Percentiles rank a stretch among this genome's conserved stretches.
Conservation (phyloP, 179 eudicot species). For the Carnegiea gigantea region DNA sequence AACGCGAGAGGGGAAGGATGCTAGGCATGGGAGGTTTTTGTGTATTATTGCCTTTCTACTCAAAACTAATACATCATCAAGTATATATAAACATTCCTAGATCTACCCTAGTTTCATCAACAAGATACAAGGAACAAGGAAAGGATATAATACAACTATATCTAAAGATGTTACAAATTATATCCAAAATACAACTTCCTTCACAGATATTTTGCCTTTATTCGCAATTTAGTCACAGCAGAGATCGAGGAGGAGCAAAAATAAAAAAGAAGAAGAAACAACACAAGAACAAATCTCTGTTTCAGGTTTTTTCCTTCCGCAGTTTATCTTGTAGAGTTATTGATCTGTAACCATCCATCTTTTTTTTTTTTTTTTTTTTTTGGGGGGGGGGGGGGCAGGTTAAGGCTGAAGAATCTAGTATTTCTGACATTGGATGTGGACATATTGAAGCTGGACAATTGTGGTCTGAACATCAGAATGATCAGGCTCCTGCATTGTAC, state of each 20-base stretch:
- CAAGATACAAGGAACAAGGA: too few relatives aligned
- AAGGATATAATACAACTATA: too few relatives aligned
- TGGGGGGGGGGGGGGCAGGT: slow-evolving; percentile 37
- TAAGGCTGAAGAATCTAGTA: slow-evolving; percentile 31
- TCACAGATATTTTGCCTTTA: too few relatives aligned
- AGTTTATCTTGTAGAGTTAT: neutral
- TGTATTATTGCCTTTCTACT: too few relatives aligned
- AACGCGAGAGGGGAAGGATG: too few relatives aligned
- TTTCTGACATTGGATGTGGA: slow-evolving; percentile 35
- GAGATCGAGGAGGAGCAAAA: neutral
- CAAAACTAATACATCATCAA: too few relatives aligned
- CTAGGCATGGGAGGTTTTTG: too few relatives aligned
- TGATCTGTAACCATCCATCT: neutral
- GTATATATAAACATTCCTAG: too few relatives aligned
- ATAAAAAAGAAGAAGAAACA: neutral
- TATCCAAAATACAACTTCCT: too few relatives aligned
- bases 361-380: slow-evolving; percentile 6
- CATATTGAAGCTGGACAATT: slow-evolving; percentile 27
- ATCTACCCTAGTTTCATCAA: too few relatives aligned
- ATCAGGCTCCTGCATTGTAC: slow-evolving; percentile 35
- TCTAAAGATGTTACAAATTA: too few relatives aligned
- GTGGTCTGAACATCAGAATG: slow-evolving; percentile 38
- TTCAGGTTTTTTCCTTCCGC: neutral
- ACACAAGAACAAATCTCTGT: neutral
- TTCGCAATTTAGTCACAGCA: neutral